Evolutionary conservation across 805 yeast genomes (phyloP), one percentile per base, ranked within the genome.

Genomic region (Nakazawaea laoshanensis): DNA sequence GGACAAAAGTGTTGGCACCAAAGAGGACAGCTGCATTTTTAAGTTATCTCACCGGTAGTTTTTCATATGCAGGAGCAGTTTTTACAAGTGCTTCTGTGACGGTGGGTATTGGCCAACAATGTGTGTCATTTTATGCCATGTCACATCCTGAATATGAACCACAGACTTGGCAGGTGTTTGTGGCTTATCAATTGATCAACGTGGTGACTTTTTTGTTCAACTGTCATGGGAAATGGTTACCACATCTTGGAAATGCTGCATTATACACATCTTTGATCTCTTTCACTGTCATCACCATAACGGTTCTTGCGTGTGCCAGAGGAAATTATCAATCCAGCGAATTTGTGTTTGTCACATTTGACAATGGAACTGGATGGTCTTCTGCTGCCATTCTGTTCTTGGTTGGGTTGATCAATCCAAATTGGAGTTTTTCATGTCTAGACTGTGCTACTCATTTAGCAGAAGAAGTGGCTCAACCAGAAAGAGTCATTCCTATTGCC

Each of bases 361-460:
- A 62, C 21, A 74, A 74, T 46, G 64, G 57, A 19, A 74, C 82
- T 1, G 84, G 84, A 24, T 76, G 83, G 81, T 42, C 58, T 7
- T 59, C 69, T 3, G 42, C 69, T 2, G 83, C 70, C 19, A 65
- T 76, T 50, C 79, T 82, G 0, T 74, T 77, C 48, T 65, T 77
- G 36, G 71, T 75, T n/a, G 85, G 86, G n/a, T 53, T 77, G 30
- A 68, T 77, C 42, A 77, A 77, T 48, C 81, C 84, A 5, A 70
- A 74, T 36, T 78, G 82, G 82, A 70, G 78, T 7, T 77, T 76
- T 57, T 65, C 75, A 18, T 77, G 85, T 42, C 61, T 76, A 31
- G 87, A 78, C 47, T 71, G 76, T 37, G 83, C 84, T 3, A 74
- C 84, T 3, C 86, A 78, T 45, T 63, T 79, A 67, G 75, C 80